A percentile compares a stretch with the other conserved stretches of the same genome.
These are phyloP conservation scores for Corynascus novoguineensis DNA, from an alignment of 495 filamentous ascomycete species.

Conservation along the genomic window DNA sequence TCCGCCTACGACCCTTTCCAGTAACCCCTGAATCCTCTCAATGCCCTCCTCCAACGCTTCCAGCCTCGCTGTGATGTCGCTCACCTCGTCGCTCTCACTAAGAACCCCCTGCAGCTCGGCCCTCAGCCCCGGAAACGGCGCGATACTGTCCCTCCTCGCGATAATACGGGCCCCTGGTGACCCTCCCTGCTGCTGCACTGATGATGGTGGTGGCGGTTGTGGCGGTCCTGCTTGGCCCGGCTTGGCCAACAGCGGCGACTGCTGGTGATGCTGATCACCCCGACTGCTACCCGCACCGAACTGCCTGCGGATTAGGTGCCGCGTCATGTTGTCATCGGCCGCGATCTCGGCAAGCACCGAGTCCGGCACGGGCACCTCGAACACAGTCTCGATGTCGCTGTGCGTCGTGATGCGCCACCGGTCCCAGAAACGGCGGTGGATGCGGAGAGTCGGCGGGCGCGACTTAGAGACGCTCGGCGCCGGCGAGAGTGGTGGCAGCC, in stretches of 20 bases:
- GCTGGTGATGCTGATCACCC: background rate
- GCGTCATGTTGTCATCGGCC: slow-evolving; percentile 49
- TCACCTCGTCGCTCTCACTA: slow-evolving; percentile 36
- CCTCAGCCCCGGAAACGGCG: slow-evolving; percentile 36
- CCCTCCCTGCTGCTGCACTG: too few species aligned
- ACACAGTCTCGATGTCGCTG: slow-evolving; percentile 62
- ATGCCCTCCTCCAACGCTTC: slow-evolving; percentile 36
- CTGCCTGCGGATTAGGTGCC: slow-evolving; percentile 44
- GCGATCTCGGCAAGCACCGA: slow-evolving; percentile 50
- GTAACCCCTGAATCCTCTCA: slow-evolving; percentile 35
- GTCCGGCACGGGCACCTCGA: slow-evolving; percentile 61
- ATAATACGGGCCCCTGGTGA: slow-evolving; percentile 3
- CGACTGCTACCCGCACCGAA: slow-evolving; percentile 19
- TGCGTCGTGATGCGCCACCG: slow-evolving; percentile 52
- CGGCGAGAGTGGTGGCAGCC: slow-evolving; percentile 7
- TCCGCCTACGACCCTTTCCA: slow-evolving; percentile 26
- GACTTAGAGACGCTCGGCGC: slow-evolving; percentile 4
- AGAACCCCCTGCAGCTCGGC: slow-evolving; percentile 36
- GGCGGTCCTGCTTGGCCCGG: background rate
- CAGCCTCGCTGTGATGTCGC: slow-evolving; percentile 31
- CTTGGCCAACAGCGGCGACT: background rate
- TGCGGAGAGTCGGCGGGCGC: slow-evolving; percentile 16
- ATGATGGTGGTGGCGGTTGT: too few species aligned
- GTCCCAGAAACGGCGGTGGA: slow-evolving; percentile 35
- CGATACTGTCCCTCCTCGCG: slow-evolving; percentile 43